Evolutionary conservation across 345 rosid species (phyloP).

Genomic region (Hibiscus mutabilis): DNA sequence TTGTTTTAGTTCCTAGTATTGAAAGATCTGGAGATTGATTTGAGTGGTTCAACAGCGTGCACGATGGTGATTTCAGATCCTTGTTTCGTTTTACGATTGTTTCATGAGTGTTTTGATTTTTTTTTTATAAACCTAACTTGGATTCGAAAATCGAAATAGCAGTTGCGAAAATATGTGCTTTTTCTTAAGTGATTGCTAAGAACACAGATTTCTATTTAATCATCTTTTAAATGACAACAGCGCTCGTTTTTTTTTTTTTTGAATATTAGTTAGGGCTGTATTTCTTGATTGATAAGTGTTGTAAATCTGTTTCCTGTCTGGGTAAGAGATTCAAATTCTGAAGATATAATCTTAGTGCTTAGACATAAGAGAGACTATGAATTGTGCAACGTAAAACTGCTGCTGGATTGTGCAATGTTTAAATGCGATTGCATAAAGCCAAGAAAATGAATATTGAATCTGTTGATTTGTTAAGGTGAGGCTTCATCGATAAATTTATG

Average conservation of each 20-base stretch:
- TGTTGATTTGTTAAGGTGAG: background rate
- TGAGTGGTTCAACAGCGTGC: background rate
- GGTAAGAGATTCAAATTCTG: background rate
- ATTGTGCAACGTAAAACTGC: background rate
- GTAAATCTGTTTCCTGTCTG: background rate
- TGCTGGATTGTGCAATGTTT: background rate
- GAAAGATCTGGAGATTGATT: conserved; percentile 2
- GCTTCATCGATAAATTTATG: background rate
- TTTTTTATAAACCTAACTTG: background rate
- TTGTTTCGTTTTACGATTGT: background rate
- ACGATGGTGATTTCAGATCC: background rate
- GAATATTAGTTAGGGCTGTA: background rate
- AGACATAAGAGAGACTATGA: background rate
- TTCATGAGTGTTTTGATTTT: background rate
- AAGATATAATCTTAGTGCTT: background rate
- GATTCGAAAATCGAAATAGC: background rate
- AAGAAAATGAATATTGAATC: background rate
- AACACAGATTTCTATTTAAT: background rate
- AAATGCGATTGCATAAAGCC: background rate
- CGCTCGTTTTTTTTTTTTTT: background rate
- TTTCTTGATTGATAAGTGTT: background rate
- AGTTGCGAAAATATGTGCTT: background rate
- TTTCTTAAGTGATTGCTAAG: background rate
- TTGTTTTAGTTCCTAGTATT: background rate
- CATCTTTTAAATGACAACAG: background rate